Percentiles rank a stretch among this genome's conserved stretches.
Conservation (phyloP, 129 eudicot species). For the Tagetes erecta region DNA sequence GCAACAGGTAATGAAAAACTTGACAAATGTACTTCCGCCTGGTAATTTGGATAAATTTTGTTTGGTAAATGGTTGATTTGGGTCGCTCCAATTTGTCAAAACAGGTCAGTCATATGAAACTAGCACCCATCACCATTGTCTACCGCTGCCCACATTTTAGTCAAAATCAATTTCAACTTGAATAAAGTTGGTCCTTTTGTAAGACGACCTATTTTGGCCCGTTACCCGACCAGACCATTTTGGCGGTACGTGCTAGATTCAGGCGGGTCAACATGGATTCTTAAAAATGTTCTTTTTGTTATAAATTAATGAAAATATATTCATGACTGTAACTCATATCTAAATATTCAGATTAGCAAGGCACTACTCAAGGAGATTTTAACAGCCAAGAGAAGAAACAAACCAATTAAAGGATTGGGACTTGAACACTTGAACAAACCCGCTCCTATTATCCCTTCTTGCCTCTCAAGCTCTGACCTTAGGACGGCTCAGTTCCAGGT, state of each 20-base stretch:
- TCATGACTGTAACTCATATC: not conserved
- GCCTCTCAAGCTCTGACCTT: constrained; percentile 57
- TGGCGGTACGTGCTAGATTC: not conserved
- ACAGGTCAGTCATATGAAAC: not conserved
- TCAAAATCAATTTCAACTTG: not conserved
- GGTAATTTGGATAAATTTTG: constrained; percentile 32
- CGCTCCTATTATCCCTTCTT: constrained; percentile 68
- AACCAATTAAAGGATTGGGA: constrained; percentile 74
- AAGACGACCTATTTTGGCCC: not conserved
- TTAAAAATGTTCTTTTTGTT: not conserved
- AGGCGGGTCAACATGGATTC: not conserved
- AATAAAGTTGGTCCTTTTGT: not conserved
- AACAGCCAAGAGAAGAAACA: constrained; percentile 60
- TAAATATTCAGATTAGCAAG: constrained; percentile 70
- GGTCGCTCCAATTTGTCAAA: not conserved
- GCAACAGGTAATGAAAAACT: constrained; percentile 75
- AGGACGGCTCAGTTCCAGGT: constrained; percentile 44
- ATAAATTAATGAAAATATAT: not conserved
- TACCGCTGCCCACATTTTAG: not conserved
- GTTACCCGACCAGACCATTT: not conserved
- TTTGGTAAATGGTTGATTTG: not conserved
- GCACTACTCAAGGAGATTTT: constrained; percentile 69
- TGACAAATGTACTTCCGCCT: not conserved
- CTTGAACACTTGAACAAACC: constrained; percentile 83
- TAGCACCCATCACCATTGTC: not conserved